Base-by-base conservation (phyloP, 768 basidiomycete species). In the Mycena olivaceomarginata region DNA sequence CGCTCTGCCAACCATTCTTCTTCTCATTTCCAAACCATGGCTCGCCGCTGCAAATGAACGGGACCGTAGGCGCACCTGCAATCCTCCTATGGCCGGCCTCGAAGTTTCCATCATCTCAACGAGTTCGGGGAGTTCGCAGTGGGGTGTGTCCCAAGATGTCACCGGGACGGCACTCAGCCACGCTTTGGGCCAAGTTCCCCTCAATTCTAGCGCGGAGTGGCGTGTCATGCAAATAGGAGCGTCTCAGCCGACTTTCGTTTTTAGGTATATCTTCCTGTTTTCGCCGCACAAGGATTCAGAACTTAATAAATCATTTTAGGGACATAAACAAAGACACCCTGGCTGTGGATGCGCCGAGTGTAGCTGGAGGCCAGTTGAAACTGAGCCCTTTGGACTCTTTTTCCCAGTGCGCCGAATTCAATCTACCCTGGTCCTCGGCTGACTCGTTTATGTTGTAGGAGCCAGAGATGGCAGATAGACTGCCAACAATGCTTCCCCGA, bases 401-500 rank as follows among this genome's bases (percentile, higher is more conserved):
- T 1, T 45, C 48, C 18, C 13, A 51, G 48, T 51, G 48, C 48
- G 48, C 48, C 18, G 48, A 51, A 15, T 51, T 51, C 48, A 51
- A 51, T 51, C 48, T 51, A 20, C 48, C 48, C 48, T 16, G 18
- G 48, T 18, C 2, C 48, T 51, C 48, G 13, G 48, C 48, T 51
- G 48, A 51, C 48, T 51, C 18, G 18, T 51, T 51, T 18, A 9
- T 51, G 12, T 51, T 20, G 15, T 51, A 51, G 48, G 48, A 51
- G 13, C 48, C 48, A 51, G 48, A 51, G 16, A 51, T 51, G 48
- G 48, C 15, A 51, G 48, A 51, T 51, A 51, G 48, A 51, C 48
- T 51, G 48, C 48, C 48, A 51, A 51, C 48, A 51, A 51, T 51
- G 48, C 48, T 51, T 51, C 48, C 48, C 48, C 48, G 48, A 51